phyloP scores from a whole-genome alignment of 352 stramenopile genomes.

The Globisporangium spinosum region DNA sequence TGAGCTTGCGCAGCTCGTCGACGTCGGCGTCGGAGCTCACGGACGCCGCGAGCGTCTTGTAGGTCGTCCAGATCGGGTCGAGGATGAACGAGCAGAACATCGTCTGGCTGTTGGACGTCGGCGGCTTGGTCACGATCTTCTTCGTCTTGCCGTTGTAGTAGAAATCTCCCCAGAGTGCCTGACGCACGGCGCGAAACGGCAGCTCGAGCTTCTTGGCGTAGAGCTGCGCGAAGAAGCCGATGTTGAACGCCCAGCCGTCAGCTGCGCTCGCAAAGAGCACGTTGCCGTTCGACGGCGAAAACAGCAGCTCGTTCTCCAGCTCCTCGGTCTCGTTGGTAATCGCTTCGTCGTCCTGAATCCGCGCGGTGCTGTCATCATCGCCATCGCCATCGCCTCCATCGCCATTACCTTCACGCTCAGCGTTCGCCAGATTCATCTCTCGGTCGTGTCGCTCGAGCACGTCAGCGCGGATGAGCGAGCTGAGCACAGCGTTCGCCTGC shows the following conservation, averaged over 20 bases:
- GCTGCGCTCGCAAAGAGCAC: slow-evolving; percentile 92
- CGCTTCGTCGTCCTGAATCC: slow-evolving; percentile 36
- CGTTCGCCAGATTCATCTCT: slow-evolving; percentile 19
- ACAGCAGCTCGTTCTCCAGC: slow-evolving; percentile 73
- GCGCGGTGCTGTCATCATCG: not conserved
- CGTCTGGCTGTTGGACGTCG: slow-evolving; percentile 61
- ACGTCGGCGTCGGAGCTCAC: slow-evolving; percentile 47
- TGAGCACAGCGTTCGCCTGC: slow-evolving; percentile 83
- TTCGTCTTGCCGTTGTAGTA: slow-evolving; percentile 90
- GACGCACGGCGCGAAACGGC: slow-evolving; percentile 53
- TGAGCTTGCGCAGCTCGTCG: slow-evolving; percentile 55
- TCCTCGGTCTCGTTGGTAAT: slow-evolving; percentile 65
- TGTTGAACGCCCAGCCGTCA: slow-evolving; percentile 91
- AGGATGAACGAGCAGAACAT: slow-evolving; percentile 94
- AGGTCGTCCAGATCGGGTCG: slow-evolving; percentile 88
- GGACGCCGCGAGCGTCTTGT: slow-evolving; percentile 54
- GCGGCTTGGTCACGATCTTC: slow-evolving; percentile 83
- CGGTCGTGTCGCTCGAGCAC: slow-evolving; percentile 69
- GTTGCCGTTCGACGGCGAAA: slow-evolving; percentile 87
- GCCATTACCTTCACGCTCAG: slow-evolving; percentile 9
- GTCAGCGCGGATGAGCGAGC: slow-evolving; percentile 77
- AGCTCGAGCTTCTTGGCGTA: slow-evolving; percentile 75
- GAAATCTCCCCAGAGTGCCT: slow-evolving; percentile 91
- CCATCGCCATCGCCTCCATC: slow-evolving; percentile 10
- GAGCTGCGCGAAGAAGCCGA: slow-evolving; percentile 73